Base-by-base conservation (phyloP, 106 monocot species). In the Triglochin maritima region DNA sequence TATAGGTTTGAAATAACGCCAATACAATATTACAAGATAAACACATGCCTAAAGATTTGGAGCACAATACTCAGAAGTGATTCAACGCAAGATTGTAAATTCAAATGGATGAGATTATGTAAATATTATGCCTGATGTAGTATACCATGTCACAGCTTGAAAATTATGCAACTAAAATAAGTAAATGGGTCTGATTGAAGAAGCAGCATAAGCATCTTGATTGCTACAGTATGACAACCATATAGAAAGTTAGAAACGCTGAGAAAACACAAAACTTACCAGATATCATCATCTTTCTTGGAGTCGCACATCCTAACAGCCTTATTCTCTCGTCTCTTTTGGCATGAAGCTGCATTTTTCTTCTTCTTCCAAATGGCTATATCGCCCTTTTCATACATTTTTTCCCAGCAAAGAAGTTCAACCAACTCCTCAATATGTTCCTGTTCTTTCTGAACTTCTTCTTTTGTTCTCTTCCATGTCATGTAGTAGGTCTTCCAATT, bases 371-470 rank as follows among this genome's bases (percentile, higher is more conserved):
- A 75, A 41, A 75, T 75, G 7, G 75, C 67, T 68, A 68, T 68
- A 62, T 75, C 69, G 44, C 64, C 69, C 16, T 70, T 76, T 43
- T 76, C 76, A 49, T 66, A 76, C 43, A 51, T 48, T 60, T 76
- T 76, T 56, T 76, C 76, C 76, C 76, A 76, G 63, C 76, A 76
- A 51, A 76, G 69, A 56, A 76, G 76, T 52, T 56, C 56, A 63
- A 69, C 76, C 14, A 70, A 49, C 29, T 70, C 63, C 44, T 76
- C 76, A 70, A 76, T 76, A 17, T 45, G 63, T 16, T 7, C 57
- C 42, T 70, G 76, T 64, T 76, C 76, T 46, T 76, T 66, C 44
- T 70, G 48, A 51, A 70, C 63, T 11, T 76, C 76, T 64, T 76
- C 69, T 47, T 76, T 64, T 49, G 69, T 12, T 6, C 56, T 46